Evolutionary conservation across 1,284 basidiomycete genomes (phyloP).

Genomic region (Puccinia triticina): DNA sequence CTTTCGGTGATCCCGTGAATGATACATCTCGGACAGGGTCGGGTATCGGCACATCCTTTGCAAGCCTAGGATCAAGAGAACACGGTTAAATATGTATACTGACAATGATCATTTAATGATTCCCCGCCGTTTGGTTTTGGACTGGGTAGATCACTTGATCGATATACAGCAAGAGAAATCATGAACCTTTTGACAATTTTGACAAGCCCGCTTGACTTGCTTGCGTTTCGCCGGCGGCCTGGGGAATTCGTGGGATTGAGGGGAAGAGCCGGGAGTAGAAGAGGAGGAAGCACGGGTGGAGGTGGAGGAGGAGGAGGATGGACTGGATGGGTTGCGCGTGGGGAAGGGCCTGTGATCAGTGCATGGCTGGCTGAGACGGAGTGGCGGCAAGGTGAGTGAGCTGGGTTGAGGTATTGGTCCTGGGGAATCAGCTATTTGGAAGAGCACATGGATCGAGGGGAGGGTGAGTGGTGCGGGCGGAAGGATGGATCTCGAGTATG

Average conservation of each 20-base stretch:
- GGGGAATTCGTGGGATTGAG: constrained; percentile 4
- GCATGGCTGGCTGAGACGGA: not conserved
- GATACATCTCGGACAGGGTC: constrained; percentile 42
- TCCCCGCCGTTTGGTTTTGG: not conserved
- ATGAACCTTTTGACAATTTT: constrained; percentile 44
- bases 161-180: not conserved
- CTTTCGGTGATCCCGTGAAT: constrained; percentile 29
- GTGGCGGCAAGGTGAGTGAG: constrained; percentile 37
- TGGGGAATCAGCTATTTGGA: constrained; percentile 28
- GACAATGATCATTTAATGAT: not conserved
- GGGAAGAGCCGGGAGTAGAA: constrained; percentile 10
- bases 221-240: constrained; percentile 21
- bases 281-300: not conserved
- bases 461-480: constrained; percentile 12
- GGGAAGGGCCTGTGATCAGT: not conserved
- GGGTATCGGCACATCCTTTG: constrained; percentile 42
- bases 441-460: constrained; percentile 27
- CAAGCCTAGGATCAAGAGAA: constrained; percentile 21
- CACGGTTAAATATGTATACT: not conserved
- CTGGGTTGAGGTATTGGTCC: not conserved
- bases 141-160: too few relatives aligned
- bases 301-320: not conserved
- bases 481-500: not conserved
- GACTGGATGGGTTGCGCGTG: not conserved
- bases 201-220: constrained; percentile 43